phyloP scores from a whole-genome alignment of 208 protist genomes.

The Herpetomonas tarakana region DNA sequence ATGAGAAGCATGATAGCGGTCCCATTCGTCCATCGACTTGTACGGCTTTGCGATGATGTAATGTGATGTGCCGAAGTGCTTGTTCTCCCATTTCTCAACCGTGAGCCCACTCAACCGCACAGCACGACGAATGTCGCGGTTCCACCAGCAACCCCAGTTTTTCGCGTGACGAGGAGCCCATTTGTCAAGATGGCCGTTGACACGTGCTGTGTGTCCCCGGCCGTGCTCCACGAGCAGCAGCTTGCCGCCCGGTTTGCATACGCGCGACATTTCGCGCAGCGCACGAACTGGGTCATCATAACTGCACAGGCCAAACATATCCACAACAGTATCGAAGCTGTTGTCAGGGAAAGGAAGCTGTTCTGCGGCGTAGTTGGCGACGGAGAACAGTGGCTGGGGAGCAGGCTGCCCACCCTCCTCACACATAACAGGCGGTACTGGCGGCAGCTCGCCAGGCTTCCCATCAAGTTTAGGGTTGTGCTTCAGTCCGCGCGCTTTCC shows the following conservation, averaged over 20 bases:
- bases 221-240: constrained; percentile 90
- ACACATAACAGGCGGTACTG: constrained; percentile 9
- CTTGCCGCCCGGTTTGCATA: constrained; percentile 86
- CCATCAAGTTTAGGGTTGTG: constrained; percentile 2
- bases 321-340: constrained; percentile 88
- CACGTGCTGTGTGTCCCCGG: constrained; percentile 43
- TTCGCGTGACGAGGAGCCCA: constrained; percentile 81
- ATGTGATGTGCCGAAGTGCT: constrained; percentile 88
- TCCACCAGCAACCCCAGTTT: constrained; percentile 90
- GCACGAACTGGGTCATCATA: constrained; percentile 89
- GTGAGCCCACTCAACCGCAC: constrained; percentile 64
- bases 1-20: constrained; percentile 21
- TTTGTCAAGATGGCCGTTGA: constrained; percentile 85
- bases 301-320: constrained; percentile 91
- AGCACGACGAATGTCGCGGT: constrained; percentile 76
- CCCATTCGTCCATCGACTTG: constrained; percentile 77
- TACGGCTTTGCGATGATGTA: constrained; percentile 82
- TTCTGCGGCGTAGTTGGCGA: constrained; percentile 78
- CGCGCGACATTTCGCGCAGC: constrained; percentile 84
- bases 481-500: constrained; percentile 12
- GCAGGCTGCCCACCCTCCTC: constrained; percentile 9
- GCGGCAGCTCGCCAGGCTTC: neutral
- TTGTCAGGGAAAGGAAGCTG: constrained; percentile 85
- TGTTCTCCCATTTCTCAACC: constrained; percentile 59
- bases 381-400: constrained; percentile 50